These are phyloP conservation scores for Entamoeba dispar DNA, from an alignment of 208 protist genomes.

Conservation along the genomic window DNA sequence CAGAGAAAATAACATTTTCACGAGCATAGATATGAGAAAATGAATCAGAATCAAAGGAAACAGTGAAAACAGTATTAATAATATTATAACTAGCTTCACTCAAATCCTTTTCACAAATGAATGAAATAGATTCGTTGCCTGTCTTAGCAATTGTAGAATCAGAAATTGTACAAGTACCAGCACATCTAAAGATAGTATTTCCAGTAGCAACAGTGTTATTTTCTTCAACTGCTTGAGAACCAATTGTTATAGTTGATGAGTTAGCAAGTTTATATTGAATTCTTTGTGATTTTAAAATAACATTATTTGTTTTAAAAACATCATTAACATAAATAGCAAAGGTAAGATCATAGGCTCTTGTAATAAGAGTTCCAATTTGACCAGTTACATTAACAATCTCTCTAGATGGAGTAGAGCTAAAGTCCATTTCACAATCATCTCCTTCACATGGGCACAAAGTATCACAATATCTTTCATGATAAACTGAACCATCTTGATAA, in stretches of 20 bases:
- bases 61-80: background rate
- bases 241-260: background rate
- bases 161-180: background rate
- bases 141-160: background rate
- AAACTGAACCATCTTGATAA: background rate
- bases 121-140: background rate
- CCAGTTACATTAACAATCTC: background rate
- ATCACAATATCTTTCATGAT: background rate
- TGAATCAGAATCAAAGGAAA: background rate
- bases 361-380: background rate
- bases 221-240: background rate
- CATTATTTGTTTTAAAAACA: background rate
- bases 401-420: background rate
- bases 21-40: background rate
- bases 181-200: background rate
- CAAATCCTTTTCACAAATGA: background rate
- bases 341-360: background rate
- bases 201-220: background rate
- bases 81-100: background rate
- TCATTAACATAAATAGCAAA: background rate
- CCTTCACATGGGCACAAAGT: background rate
- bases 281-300: background rate
- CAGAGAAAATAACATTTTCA: background rate
- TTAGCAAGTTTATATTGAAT: background rate
- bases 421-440: background rate